Percentiles rank a stretch among this genome's conserved stretches.
These are phyloP conservation scores for Quercus glauca DNA, from an alignment of 306 rosid genomes.

Conservation along the genomic window DNA sequence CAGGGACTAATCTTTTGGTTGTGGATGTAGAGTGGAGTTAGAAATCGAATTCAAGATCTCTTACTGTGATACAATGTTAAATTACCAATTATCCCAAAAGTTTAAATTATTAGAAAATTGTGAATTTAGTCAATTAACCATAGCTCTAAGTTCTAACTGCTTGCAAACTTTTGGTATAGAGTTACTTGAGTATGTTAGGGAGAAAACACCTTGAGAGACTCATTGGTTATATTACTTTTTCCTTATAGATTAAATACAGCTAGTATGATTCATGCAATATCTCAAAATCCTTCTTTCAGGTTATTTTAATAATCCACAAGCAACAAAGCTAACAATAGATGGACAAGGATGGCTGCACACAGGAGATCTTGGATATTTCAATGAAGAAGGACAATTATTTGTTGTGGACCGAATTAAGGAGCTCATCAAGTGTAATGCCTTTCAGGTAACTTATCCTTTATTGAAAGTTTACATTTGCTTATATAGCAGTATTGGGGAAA, in stretches of 20 bases:
- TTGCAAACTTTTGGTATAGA: too few relatives aligned
- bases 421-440: conserved; percentile 44
- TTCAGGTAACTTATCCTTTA: conserved; percentile 21
- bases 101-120: too few relatives aligned
- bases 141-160: too few relatives aligned
- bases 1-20: too few relatives aligned
- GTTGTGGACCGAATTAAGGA: conserved; percentile 52
- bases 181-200: too few relatives aligned
- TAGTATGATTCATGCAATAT: background rate
- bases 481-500: too few relatives aligned
- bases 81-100: too few relatives aligned
- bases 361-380: conserved; percentile 50
- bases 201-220: too few relatives aligned
- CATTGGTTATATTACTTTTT: background rate
- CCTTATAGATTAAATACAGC: background rate
- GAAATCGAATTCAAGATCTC: too few relatives aligned
- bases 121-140: too few relatives aligned
- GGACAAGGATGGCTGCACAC: conserved; percentile 44
- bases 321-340: conserved; percentile 36
- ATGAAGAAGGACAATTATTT: conserved; percentile 36
- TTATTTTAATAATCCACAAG: conserved; percentile 42
- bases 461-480: background rate
- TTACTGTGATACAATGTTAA: too few relatives aligned
- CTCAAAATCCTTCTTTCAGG: conserved; percentile 23
- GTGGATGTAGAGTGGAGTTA: too few relatives aligned